Evolutionary conservation across 345 rosid species (phyloP).

Genomic region (Laguncularia racemosa): DNA sequence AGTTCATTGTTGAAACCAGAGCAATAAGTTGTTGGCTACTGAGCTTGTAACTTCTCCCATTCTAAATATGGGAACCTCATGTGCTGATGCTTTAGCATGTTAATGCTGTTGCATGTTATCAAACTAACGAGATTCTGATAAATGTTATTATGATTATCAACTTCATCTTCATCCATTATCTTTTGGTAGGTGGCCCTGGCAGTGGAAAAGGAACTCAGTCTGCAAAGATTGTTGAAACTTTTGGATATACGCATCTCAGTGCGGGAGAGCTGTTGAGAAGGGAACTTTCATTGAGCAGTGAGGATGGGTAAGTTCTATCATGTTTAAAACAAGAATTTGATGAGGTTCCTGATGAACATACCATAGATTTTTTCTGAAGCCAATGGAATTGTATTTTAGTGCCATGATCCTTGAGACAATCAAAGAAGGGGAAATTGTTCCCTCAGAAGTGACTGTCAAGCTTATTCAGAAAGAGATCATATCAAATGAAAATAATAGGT

Average conservation of each 20-base stretch:
- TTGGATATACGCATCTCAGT: constrained; percentile 62
- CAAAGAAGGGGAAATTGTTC: constrained; percentile 84
- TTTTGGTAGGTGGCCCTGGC: constrained; percentile 59
- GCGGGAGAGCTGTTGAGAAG: constrained; percentile 74
- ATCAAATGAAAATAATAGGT: constrained; percentile 38
- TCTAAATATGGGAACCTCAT: no score
- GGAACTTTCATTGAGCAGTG: constrained; percentile 52
- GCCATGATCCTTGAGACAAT: constrained; percentile 49
- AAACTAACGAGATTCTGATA: no score
- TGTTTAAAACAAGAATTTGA: not conserved
- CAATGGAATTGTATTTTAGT: constrained; percentile 28
- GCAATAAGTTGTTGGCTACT: no score
- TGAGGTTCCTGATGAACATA: constrained; percentile 4
- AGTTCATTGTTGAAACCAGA: not conserved
- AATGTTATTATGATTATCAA: no score
- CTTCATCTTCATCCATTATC: not conserved
- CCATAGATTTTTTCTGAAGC: constrained; percentile 3
- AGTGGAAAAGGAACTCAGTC: constrained; percentile 94
- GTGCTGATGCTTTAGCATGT: no score
- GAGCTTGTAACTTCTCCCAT: no score
- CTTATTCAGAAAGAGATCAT: constrained; percentile 64
- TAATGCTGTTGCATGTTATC: no score
- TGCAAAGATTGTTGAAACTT: constrained; percentile 54
- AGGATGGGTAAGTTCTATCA: constrained; percentile 43
- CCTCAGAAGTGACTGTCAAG: constrained; percentile 73